Percentiles rank a stretch among this genome's conserved stretches.
Conservation (phyloP, 129 eudicot genomes). For the Daucus carota region DH1_v3.0 NC_030385.2:47118001-47118500, state of each 20-base stretch:
- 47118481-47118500: neutral
- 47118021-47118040: too few relatives aligned
- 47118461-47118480: constrained; percentile 29
- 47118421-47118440: constrained; percentile 74
- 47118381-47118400: constrained; percentile 86
- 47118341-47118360: constrained; percentile 76
- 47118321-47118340: constrained; percentile 47
- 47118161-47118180: constrained; percentile 76
- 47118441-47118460: constrained; percentile 31
- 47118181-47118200: constrained; percentile 55
- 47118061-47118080: too few relatives aligned
- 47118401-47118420: constrained; percentile 58
- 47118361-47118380: constrained; percentile 90
- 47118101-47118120: constrained; percentile 38
- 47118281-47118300: constrained; percentile 53
- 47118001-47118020: too few relatives aligned
- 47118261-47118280: constrained; percentile 84
- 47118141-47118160: constrained; percentile 80
- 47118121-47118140: constrained; percentile 58
- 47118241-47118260: constrained; percentile 55
- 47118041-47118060: too few relatives aligned
- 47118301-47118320: constrained; percentile 29
- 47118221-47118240: constrained; percentile 66
- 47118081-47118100: too few relatives aligned
- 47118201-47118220: constrained; percentile 75